Evolutionary conservation across 345 rosid species (phyloP), one percentile per base, ranked within the genome.

Genomic region (Arabidopsis arenosa): DNA sequence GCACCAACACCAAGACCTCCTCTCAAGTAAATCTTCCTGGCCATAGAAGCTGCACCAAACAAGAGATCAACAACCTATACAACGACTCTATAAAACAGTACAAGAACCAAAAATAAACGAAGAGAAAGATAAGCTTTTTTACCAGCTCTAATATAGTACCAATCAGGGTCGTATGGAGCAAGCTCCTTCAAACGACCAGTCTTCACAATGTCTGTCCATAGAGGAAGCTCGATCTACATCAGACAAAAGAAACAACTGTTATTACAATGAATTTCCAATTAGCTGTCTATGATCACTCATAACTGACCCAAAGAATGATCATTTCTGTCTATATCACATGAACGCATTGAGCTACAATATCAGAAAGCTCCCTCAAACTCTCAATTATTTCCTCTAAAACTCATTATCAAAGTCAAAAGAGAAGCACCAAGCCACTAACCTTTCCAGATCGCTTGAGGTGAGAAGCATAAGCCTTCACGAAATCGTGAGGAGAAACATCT

Each of bases 1-100:
- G 91, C 88, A 79, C 96, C 96, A 39, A 87, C 92, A 28, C 97
- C 97, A 26, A 91, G 94, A 54, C 97, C 97, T 17, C 90, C 92
- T 70, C 94, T 91, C 79, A 89, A 33, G 79, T 89, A 91, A 66
- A 89, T 68, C 75, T 91, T 91, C 68, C 97, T 91, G 2, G 92
- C 97, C 89, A 91, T 91, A 12, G 96, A 88, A 4, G 93, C 93
- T 90, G 81, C 67, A 79, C 9, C 36, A 60, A 48, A 5, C 18
- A 26, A 40, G 52, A 40, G 52, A 53, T 53, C 44, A 47, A 33
- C 52, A 41, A 13, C 23, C n/a, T n/a, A 26, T 28, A 33, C 1
- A 14, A 4, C 1, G 30, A 54, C 40, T 37, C 9, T 9, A 4
- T 10, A 30, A 23, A 30, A 23, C 26, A 23, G 26, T 23, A 23